phyloP scores from a whole-genome alignment of 306 rosid genomes.

The Rubus idaeus region DNA sequence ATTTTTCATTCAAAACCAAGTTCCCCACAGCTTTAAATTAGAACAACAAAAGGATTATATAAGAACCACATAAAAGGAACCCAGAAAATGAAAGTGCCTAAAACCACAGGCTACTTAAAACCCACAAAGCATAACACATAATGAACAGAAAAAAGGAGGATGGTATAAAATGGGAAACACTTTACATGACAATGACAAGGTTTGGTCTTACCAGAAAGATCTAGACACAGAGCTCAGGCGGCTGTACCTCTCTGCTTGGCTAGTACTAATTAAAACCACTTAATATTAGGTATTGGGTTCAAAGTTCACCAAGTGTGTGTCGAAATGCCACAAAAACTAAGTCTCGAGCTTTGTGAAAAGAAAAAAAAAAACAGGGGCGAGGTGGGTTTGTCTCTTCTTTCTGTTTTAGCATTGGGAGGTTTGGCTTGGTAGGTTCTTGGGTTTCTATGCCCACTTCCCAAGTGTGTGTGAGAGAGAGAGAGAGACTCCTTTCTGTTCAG shows the following conservation, averaged over 20 bases:
- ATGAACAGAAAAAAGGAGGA: not conserved
- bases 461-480: conserved; percentile 32
- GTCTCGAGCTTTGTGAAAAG: not conserved
- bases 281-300: not conserved
- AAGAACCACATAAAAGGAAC: not conserved
- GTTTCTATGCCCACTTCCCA: conserved; percentile 48
- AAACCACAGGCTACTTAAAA: not conserved
- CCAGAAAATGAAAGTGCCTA: not conserved
- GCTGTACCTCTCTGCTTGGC: not conserved
- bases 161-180: not conserved
- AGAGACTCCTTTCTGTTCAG: conserved; percentile 8
- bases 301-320: not conserved
- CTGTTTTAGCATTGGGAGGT: conserved; percentile 12
- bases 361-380: not conserved
- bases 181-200: not conserved
- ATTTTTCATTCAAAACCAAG: conserved; percentile 16
- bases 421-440: conserved; percentile 19
- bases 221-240: not conserved
- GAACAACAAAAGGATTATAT: not conserved
- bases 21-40: not conserved
- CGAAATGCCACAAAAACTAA: conserved; percentile 27
- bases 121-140: conserved; percentile 4
- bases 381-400: not conserved
- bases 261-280: not conserved
- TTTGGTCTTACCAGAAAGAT: conserved; percentile 27